Conservation (phyloP, 2,329 filamentous ascomycete species). For the Epichloe uncinata region DNA sequence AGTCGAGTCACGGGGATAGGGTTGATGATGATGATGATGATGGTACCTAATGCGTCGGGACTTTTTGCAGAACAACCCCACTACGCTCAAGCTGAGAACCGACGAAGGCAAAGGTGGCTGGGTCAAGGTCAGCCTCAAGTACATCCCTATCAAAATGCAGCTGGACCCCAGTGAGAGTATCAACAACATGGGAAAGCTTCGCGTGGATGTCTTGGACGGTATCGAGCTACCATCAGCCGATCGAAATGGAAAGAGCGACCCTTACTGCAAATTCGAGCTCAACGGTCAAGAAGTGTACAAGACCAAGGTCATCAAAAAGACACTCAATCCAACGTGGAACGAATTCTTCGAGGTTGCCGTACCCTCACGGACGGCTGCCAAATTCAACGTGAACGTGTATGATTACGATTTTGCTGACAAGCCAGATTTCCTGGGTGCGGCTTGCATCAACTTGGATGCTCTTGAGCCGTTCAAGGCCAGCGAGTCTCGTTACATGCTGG, state of each 20-base stretch:
- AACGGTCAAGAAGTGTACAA: constrained; percentile 88
- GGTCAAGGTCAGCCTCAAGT: constrained; percentile 85
- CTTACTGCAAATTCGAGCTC: constrained; percentile 88
- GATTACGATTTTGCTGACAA: constrained; percentile 97
- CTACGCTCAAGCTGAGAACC: constrained; percentile 64
- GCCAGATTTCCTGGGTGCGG: constrained; percentile 74
- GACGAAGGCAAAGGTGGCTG: constrained; percentile 63
- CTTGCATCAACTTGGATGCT: constrained; percentile 60
- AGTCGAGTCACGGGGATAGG: too few species aligned
- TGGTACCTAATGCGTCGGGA: background rate
- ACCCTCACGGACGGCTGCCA: constrained; percentile 69
- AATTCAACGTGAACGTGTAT: constrained; percentile 73
- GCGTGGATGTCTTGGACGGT: constrained; percentile 85
- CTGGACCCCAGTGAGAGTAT: constrained; percentile 93
- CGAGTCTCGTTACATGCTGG: constrained; percentile 61
- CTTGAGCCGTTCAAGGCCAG: constrained; percentile 77
- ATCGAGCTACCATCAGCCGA: constrained; percentile 83
- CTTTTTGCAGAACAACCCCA: constrained; percentile 64
- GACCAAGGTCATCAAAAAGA: constrained; percentile 95
- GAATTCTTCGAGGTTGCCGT: constrained; percentile 82
- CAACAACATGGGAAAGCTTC: constrained; percentile 94
- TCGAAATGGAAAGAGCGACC: constrained; percentile 92
- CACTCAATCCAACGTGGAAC: constrained; percentile 87
- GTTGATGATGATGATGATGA: too few species aligned
- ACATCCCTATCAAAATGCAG: constrained; percentile 85